A percentile compares a stretch with the other conserved stretches of the same genome.
These are phyloP conservation scores for Euphorbia tirucalli DNA, from an alignment of 345 rosid genomes.

Conservation along the genomic window DNA sequence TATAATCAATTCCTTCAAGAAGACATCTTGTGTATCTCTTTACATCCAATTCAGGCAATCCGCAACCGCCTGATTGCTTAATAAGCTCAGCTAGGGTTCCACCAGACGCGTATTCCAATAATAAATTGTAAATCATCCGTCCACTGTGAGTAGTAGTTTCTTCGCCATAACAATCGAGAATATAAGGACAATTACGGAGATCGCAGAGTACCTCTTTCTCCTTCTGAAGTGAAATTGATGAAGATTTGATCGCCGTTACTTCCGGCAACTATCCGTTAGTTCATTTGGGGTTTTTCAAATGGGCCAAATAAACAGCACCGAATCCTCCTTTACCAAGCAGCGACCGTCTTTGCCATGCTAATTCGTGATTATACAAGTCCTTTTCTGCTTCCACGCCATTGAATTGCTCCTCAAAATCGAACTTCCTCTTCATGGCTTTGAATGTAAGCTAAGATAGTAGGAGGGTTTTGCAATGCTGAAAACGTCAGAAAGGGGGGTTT, in stretches of 20 bases:
- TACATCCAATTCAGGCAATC: too few species aligned
- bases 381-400: background rate
- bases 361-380: background rate
- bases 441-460: background rate
- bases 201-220: slow-evolving; percentile 46
- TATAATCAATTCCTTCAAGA: too few species aligned
- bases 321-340: slow-evolving; percentile 63
- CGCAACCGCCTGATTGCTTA: too few species aligned
- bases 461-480: too few species aligned
- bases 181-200: slow-evolving; percentile 44
- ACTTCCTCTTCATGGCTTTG: slow-evolving; percentile 5
- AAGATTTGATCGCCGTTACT: slow-evolving; percentile 55
- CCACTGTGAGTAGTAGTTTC: slow-evolving; percentile 30
- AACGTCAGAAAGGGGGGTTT: too few species aligned
- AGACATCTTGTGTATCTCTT: too few species aligned
- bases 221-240: slow-evolving; percentile 41
- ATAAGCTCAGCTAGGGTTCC: too few species aligned
- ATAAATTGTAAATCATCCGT: too few species aligned
- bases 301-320: slow-evolving; percentile 54
- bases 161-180: slow-evolving; percentile 56
- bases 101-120: too few species aligned
- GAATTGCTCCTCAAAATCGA: background rate
- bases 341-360: slow-evolving; percentile 61
- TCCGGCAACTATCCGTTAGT: slow-evolving; percentile 28
- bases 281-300: slow-evolving; percentile 16